phyloP scores from a whole-genome alignment of 352 stramenopile species.

The Discostella stelligera region DNA sequence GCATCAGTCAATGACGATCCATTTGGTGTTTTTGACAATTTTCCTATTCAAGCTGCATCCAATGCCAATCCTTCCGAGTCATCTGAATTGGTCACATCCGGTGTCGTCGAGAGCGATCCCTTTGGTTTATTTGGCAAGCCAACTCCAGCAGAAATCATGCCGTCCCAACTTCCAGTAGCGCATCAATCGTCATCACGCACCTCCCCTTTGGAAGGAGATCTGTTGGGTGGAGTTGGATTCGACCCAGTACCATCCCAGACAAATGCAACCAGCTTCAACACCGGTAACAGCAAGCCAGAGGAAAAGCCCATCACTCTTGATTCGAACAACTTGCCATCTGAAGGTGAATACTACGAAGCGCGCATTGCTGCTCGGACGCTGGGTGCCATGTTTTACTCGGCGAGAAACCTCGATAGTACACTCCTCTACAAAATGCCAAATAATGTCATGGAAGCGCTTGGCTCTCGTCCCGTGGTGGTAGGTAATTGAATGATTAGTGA shows the following conservation, averaged over 20 bases:
- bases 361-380: conserved; percentile 74
- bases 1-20: conserved; percentile 9
- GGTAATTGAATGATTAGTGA: no score
- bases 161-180: background rate
- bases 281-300: background rate
- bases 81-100: conserved; percentile 12
- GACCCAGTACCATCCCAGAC: conserved; percentile 15
- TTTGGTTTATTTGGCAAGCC: conserved; percentile 65
- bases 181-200: conserved; percentile 28
- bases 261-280: background rate
- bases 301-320: conserved; percentile 28
- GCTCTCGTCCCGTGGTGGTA: conserved; percentile 65
- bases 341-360: conserved; percentile 78
- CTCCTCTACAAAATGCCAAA: conserved; percentile 71
- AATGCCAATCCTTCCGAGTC: conserved; percentile 30
- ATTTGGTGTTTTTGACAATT: conserved; percentile 17
- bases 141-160: background rate
- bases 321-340: conserved; percentile 59
- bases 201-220: conserved; percentile 29
- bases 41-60: conserved; percentile 12
- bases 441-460: conserved; percentile 59
- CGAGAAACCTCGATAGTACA: conserved; percentile 72
- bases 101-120: conserved; percentile 47
- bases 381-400: conserved; percentile 82
- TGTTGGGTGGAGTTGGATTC: conserved; percentile 56